Base-by-base conservation (phyloP, 495 filamentous ascomycete species). In the Hypomontagnella submonticulosa region DNA sequence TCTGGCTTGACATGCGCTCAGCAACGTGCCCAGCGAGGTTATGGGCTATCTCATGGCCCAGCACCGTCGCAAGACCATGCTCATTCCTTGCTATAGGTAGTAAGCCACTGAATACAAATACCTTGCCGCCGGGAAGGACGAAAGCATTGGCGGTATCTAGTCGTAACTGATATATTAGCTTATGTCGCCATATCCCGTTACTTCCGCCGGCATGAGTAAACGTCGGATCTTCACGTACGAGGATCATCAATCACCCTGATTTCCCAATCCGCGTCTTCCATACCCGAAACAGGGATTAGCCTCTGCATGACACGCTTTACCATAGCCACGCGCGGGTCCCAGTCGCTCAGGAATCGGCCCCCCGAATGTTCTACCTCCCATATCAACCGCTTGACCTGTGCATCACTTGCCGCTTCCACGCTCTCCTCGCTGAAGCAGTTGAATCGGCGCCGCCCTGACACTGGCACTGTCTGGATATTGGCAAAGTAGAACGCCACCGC, bases 1-100 rank as follows among this genome's bases (percentile, higher is more conserved):
- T 75, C 13, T 77, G 78, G 52, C 85, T 80, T 54, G 85, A 90
- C 83, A 96, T 84, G 8, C 87, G 79, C 76, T 98, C 94, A 1
- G 83, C 90, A 0, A 85, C 77, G 67, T 98, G 94, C 36, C 87
- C 87, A 1, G 93, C 93, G 1, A 97, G 79, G 36, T 91, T 91
- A 71, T 98, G 94, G n/a, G 92, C 91, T 59, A 98, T 96, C 78
- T 97, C 94, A 73, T 98, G 94, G 4, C 91, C 92, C 6, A 97
- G 77, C 19, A 97, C 90, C 2, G 92, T 86, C 11, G 94, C 94
- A 13, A 97, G 76, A 0, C 89, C 91, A 66, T 91, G 84, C 33
- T 96, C 90, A 50, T 82, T 85, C 40, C 79, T 54, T 44, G 90
- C 90, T 12, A 97, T 79, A 1, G 86, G 85, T 42, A 98, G 70